Evolutionary conservation across 139 green algal species (phyloP).

Genomic region (Coccomyxa sp.): DNA sequence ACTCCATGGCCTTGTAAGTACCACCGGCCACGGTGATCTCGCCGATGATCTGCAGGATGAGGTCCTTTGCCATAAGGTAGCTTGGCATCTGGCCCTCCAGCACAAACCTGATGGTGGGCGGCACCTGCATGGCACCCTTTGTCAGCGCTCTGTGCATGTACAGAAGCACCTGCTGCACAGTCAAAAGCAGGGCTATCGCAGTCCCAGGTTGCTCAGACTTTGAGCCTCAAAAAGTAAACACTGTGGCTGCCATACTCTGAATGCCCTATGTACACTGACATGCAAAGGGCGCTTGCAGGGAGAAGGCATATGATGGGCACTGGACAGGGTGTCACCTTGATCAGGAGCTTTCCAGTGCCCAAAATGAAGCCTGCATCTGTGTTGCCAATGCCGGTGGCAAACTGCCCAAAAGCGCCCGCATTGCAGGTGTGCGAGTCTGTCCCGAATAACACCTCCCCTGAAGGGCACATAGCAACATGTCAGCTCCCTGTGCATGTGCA

Average conservation of each 20-base stretch:
- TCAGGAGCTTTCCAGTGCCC: constrained; percentile 93
- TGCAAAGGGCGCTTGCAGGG: no score
- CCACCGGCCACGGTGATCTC: constrained; percentile 80
- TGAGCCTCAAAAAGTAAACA: not conserved
- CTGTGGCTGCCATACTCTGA: not conserved
- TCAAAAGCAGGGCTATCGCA: not conserved
- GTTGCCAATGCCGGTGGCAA: constrained; percentile 94
- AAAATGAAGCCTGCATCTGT: constrained; percentile 96
- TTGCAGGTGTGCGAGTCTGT: constrained; percentile 98
- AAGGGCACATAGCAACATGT: no score
- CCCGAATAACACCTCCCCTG: constrained; percentile 92
- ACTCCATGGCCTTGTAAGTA: constrained; percentile 90
- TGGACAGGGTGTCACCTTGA: constrained; percentile 71
- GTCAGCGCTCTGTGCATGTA: no score
- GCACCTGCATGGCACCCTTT: constrained; percentile 47
- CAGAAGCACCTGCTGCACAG: not conserved
- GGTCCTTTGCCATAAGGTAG: constrained; percentile 88
- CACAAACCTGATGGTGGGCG: constrained; percentile 89
- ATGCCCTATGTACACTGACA: no score
- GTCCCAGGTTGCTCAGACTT: not conserved
- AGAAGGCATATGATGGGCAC: not conserved
- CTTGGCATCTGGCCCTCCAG: constrained; percentile 92
- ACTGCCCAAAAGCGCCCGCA: constrained; percentile 93
- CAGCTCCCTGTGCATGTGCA: no score
- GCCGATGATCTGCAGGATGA: constrained; percentile 96